phyloP scores from a whole-genome alignment of 2,329 filamentous ascomycete species.

The Cercospora sojina region DNA sequence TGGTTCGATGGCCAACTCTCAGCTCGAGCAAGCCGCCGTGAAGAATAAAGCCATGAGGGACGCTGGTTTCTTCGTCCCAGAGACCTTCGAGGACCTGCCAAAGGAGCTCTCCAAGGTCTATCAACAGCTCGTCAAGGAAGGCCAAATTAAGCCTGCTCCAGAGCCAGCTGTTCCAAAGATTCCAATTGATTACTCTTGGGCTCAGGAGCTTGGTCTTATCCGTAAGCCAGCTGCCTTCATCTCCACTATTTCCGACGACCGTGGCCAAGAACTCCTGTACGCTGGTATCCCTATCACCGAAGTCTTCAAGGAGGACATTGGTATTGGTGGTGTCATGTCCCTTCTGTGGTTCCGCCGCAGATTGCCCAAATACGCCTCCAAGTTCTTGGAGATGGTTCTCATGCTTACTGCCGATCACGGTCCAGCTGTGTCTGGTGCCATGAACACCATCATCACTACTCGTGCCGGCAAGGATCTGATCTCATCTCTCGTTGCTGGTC shows the following conservation, averaged over 20 bases:
- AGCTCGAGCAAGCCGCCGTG: constrained; percentile 91
- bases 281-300: constrained; percentile 99
- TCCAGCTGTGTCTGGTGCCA: constrained; percentile 96
- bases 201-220: constrained; percentile 97
- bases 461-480: constrained; percentile 99
- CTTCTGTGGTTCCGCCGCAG: constrained; percentile 99
- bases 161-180: constrained; percentile 98
- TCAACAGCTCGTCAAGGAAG: constrained; percentile 79
- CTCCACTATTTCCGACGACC: constrained; percentile 98
- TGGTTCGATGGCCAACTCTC: constrained; percentile 97
- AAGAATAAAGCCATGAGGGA: constrained; percentile 99
- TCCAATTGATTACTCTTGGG: constrained; percentile 99
- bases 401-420: constrained; percentile 99
- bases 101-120: constrained; percentile 74
- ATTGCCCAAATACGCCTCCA: constrained; percentile 92
- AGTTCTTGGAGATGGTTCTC: constrained; percentile 99
- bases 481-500: constrained; percentile 90
- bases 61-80: constrained; percentile 88
- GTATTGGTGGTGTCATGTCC: constrained; percentile 99
- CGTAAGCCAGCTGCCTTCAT: constrained; percentile 99
- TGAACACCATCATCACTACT: constrained; percentile 99
- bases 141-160: constrained; percentile 77
- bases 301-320: constrained; percentile 98
- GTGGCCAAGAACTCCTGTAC: constrained; percentile 98
- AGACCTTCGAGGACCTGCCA: constrained; percentile 96